Conservation (phyloP, 805 yeast species). For the Kazachstania taianensis region DNA sequence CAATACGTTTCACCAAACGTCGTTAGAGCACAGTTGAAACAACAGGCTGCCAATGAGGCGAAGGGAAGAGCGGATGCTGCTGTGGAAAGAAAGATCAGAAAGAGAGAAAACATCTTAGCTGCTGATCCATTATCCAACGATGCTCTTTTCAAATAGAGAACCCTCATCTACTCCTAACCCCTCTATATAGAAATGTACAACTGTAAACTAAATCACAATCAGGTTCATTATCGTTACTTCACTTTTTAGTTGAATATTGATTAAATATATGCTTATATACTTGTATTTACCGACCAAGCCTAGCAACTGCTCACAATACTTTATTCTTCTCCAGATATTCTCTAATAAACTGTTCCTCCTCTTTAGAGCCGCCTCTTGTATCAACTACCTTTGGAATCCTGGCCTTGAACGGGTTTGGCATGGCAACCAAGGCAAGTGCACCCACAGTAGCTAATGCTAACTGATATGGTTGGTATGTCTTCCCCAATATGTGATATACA, state of each 20-base stretch:
- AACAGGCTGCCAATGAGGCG: slow-evolving; percentile 72
- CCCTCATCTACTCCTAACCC: neutral
- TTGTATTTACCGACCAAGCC: too few relatives aligned
- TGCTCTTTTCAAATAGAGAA: slow-evolving; percentile 49
- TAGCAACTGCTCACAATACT: too few relatives aligned
- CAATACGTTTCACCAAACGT: slow-evolving; percentile 94
- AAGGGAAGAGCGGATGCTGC: slow-evolving; percentile 71
- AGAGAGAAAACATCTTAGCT: slow-evolving; percentile 62
- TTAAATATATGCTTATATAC: too few relatives aligned
- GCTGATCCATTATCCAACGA: slow-evolving; percentile 79
- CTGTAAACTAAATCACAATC: neutral
- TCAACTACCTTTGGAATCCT: slow-evolving; percentile 54
- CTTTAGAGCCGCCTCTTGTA: slow-evolving; percentile 69
- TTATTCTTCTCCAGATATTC: slow-evolving; percentile 48
- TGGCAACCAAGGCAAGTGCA: slow-evolving; percentile 48
- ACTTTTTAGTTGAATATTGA: too few relatives aligned
- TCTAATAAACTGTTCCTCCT: slow-evolving; percentile 79
- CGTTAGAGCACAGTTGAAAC: slow-evolving; percentile 79
- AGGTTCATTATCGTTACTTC: too few relatives aligned
- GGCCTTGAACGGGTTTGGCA: slow-evolving; percentile 59
- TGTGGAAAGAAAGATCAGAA: slow-evolving; percentile 59
- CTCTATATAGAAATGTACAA: neutral
- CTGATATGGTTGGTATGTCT: slow-evolving; percentile 71
- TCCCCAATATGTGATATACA: slow-evolving; percentile 78
- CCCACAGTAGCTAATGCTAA: slow-evolving; percentile 77